Conservation (phyloP, 2,329 filamentous ascomycete genomes). For the Cladosporium sphaerospermum region DNA sequence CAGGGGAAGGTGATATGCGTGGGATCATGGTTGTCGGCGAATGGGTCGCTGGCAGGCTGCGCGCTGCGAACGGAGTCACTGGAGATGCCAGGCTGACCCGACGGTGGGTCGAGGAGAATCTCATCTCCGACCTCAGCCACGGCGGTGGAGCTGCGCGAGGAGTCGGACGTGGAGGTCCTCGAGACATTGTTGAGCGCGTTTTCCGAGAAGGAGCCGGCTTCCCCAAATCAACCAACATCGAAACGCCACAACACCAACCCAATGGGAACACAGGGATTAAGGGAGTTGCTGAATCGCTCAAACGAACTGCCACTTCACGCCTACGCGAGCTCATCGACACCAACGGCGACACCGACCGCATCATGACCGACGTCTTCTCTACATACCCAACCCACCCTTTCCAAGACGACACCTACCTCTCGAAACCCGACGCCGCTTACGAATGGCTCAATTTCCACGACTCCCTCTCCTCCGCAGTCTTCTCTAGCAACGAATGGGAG, state of each 20-base stretch:
- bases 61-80: constrained; percentile 34
- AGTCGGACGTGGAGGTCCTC: constrained; percentile 63
- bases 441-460: constrained; percentile 97
- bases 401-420: constrained; percentile 86
- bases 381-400: constrained; percentile 81
- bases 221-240: constrained; percentile 46
- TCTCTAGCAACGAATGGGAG: constrained; percentile 87
- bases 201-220: constrained; percentile 77
- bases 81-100: constrained; percentile 54
- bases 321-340: constrained; percentile 72
- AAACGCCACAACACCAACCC: constrained; percentile 16
- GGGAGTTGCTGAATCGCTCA: constrained; percentile 66
- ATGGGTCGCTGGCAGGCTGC: constrained; percentile 72
- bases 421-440: constrained; percentile 79
- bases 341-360: constrained; percentile 69
- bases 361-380: constrained; percentile 77
- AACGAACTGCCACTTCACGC: constrained; percentile 65
- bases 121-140: constrained; percentile 61
- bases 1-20: constrained; percentile 68
- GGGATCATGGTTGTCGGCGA: constrained; percentile 82
- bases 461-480: constrained; percentile 69
- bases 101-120: constrained; percentile 69
- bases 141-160: constrained; percentile 67
- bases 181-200: constrained; percentile 70
- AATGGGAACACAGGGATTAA: constrained; percentile 33